These are phyloP conservation scores for Fraxinus anomala DNA, from an alignment of 257 asterid species.

Conservation along the genomic window DNA sequence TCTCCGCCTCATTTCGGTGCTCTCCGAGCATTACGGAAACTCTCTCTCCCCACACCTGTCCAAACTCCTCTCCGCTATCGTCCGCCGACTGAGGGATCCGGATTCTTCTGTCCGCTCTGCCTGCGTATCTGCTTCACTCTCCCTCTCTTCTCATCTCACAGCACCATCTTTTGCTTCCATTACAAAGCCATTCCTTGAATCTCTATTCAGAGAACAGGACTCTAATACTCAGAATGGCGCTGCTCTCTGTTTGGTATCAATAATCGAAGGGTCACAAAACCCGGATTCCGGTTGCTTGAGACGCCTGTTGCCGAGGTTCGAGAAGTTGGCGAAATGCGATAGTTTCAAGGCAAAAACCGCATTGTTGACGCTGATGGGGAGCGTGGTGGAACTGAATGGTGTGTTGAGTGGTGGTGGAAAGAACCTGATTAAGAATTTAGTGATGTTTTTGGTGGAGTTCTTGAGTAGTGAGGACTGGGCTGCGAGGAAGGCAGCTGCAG, in stretches of 20 bases:
- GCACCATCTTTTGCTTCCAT: constrained; percentile 63
- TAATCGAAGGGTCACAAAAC: constrained; percentile 52
- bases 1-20: constrained; percentile 58
- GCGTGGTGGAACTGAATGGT: constrained; percentile 57
- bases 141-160: constrained; percentile 64
- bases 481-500: constrained; percentile 78
- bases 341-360: constrained; percentile 75
- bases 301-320: constrained; percentile 54
- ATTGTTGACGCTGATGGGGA: constrained; percentile 60
- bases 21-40: constrained; percentile 66
- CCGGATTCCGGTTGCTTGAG: constrained; percentile 58
- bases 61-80: constrained; percentile 68
- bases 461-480: constrained; percentile 89
- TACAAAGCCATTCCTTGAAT: constrained; percentile 69
- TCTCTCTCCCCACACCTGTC: constrained; percentile 69
- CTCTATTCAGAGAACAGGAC: constrained; percentile 73
- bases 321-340: constrained; percentile 60
- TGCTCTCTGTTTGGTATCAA: constrained; percentile 69
- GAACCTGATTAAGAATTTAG: constrained; percentile 49
- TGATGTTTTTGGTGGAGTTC: constrained; percentile 63
- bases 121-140: constrained; percentile 63
- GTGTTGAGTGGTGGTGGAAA: constrained; percentile 41
- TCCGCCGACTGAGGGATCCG: constrained; percentile 80
- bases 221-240: constrained; percentile 64
- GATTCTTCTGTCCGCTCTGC: constrained; percentile 84